These are phyloP conservation scores for Pichia nakasei DNA, from an alignment of 805 yeast genomes.

Conservation along the genomic window DNA sequence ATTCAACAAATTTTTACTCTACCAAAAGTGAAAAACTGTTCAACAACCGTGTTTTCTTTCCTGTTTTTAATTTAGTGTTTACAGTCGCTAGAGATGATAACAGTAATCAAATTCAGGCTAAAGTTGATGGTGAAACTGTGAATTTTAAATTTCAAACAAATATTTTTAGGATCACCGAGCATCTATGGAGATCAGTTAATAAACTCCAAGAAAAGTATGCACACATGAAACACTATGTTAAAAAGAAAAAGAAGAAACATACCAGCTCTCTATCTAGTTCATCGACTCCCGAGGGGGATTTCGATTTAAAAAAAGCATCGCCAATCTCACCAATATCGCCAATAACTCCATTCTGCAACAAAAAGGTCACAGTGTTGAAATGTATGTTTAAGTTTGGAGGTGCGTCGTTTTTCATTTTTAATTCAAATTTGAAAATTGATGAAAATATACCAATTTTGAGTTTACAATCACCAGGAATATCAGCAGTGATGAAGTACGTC, in stretches of 20 bases:
- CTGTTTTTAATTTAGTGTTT: conserved; percentile 55
- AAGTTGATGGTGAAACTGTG: conserved; percentile 57
- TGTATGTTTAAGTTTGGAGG: conserved; percentile 58
- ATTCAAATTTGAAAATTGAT: conserved; percentile 34
- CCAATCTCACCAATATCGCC: neutral
- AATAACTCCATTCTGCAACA: neutral
- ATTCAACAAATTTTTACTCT: conserved; percentile 39
- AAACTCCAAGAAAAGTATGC: conserved; percentile 21
- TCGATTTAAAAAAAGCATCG: too few species aligned
- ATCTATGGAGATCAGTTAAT: conserved; percentile 38
- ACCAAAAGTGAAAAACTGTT: conserved; percentile 36
- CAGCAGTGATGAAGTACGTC: conserved; percentile 45
- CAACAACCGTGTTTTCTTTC: conserved; percentile 57
- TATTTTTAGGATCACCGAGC: conserved; percentile 46
- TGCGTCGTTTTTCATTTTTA: conserved; percentile 46
- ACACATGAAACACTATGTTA: conserved; percentile 9
- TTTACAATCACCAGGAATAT: conserved; percentile 69
- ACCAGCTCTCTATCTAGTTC: too few species aligned
- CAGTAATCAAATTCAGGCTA: conserved; percentile 30
- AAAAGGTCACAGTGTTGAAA: conserved; percentile 31
- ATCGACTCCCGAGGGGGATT: too few species aligned
- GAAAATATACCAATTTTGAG: conserved; percentile 42
- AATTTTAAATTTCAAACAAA: conserved; percentile 58
- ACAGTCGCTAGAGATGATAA: conserved; percentile 20
- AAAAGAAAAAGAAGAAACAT: neutral